Percentiles rank a stretch among this genome's conserved stretches.
phyloP scores from a whole-genome alignment of 371 early-diverging fungal species.

The Umbelopsis sp. region DNA sequence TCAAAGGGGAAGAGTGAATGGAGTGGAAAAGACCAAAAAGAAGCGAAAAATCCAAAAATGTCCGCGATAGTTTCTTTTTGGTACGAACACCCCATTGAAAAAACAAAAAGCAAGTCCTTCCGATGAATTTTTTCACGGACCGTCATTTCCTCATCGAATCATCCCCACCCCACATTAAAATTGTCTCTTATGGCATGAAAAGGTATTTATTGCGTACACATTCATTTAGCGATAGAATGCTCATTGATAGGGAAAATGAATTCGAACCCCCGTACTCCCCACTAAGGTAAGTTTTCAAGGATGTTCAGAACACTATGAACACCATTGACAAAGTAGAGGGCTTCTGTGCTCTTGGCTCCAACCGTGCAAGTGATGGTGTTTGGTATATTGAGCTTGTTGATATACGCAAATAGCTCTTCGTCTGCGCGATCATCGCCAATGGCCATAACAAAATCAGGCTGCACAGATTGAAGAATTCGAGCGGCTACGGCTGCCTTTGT shows the following conservation, averaged over 20 bases:
- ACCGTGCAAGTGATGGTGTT: constrained; percentile 61
- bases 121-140: too few species aligned
- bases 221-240: not conserved
- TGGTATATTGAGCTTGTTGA: constrained; percentile 51
- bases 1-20: not conserved
- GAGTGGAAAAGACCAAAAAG: not conserved
- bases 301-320: constrained; percentile 49
- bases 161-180: too few species aligned
- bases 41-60: constrained; percentile 5
- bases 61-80: not conserved
- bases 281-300: constrained; percentile 29
- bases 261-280: not conserved
- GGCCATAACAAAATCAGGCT: constrained; percentile 71
- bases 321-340: constrained; percentile 58
- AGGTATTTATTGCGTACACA: constrained; percentile 4
- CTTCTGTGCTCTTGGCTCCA: constrained; percentile 62
- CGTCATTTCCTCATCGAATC: too few species aligned
- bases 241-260: not conserved
- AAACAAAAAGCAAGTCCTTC: too few species aligned
- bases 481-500: constrained; percentile 68
- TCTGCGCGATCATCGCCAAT: constrained; percentile 84
- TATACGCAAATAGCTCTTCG: constrained; percentile 82
- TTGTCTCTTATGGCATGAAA: too few species aligned
- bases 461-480: constrained; percentile 58
- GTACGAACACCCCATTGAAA: too few species aligned